Evolutionary conservation across 2,329 filamentous ascomycete genomes (phyloP), one percentile per base, ranked within the genome.

Genomic region (Sporothrix dimorphospora): DNA sequence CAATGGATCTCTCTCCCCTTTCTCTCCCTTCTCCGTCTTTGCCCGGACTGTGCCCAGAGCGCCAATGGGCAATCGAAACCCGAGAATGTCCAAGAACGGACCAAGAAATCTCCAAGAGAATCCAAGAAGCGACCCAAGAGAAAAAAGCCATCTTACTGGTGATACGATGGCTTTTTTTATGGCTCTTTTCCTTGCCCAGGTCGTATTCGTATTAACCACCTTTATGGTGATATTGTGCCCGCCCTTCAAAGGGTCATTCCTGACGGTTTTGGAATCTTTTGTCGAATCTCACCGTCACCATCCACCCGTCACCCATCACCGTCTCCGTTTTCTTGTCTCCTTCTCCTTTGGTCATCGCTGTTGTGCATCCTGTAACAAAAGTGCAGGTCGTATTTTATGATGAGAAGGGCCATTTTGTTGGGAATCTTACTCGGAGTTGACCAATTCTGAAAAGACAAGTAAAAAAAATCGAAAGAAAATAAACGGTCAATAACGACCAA

Each of bases 91-190:
- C n/a, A 45, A 63, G n/a, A 12, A 27, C 30, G 5, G 12, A 9
- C 59, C 38, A 65, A 65, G 38, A 65, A 19, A 8, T 65, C 38
- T 63, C 59, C 59, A 45, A 63, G 59, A 63, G n/a, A 16, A 40
- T 16, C 8, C 53, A 34, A 9, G 5, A 63, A 27, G 38, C 59
- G 38, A 27, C 38, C 59, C 59, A 45, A 27, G n/a, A 45, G 24
- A 5, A 38, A 11, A 8, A 38, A 59, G 12, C 38, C 38, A 24
- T 63, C 57, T 8, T 63, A 16, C 3, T n/a, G 21, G 16, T 4
- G 2, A n/a, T 24, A n/a, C 21, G 34, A 61, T 40, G 57, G 19
- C 19, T 40, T 40, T 38, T 24, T n/a, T 53, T 11, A 61, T 40
- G 57, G 19, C 19, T 40, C 21, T 38, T 24, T n/a, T 53, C 7